Evolutionary conservation across 2,329 filamentous ascomycete species (phyloP).

Genomic region (Teratosphaeria destructans): DNA sequence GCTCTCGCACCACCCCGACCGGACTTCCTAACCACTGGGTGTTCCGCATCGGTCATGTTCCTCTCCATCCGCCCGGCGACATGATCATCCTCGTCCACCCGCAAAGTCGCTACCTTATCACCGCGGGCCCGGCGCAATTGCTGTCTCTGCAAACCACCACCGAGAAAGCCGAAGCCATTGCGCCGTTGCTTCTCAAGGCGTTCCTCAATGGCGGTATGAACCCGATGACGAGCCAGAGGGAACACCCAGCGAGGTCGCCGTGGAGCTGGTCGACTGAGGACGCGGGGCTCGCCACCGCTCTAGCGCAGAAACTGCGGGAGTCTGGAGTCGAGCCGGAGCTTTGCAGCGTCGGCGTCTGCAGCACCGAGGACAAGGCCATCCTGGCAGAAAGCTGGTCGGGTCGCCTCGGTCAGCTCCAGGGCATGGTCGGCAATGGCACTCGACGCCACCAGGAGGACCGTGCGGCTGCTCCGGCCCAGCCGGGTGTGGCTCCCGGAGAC

Average conservation of each 20-base stretch:
- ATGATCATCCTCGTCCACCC: background rate
- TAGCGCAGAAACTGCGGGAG: background rate
- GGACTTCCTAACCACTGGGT: background rate
- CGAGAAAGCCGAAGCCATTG: background rate
- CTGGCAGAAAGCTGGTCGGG: background rate
- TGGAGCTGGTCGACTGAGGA: background rate
- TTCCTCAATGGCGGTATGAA: background rate
- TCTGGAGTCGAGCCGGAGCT: background rate
- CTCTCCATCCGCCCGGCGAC: background rate
- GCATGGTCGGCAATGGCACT: background rate
- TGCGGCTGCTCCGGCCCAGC: background rate
- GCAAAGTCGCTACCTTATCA: background rate
- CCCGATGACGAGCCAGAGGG: background rate
- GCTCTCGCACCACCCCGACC: background rate
- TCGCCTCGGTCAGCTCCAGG: background rate
- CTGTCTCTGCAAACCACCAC: background rate
- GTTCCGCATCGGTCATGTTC: background rate
- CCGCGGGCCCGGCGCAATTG: background rate
- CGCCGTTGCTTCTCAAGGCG: background rate
- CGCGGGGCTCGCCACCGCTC: background rate
- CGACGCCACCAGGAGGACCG: background rate
- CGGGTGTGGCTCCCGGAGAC: background rate
- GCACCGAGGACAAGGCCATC: background rate
- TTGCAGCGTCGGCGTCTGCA: background rate
- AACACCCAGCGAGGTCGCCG: background rate